Percentiles rank a stretch among this genome's conserved stretches.
Evolutionary conservation across 345 rosid species (phyloP).

Genomic region (Erysimum cheiranthoides): DNA sequence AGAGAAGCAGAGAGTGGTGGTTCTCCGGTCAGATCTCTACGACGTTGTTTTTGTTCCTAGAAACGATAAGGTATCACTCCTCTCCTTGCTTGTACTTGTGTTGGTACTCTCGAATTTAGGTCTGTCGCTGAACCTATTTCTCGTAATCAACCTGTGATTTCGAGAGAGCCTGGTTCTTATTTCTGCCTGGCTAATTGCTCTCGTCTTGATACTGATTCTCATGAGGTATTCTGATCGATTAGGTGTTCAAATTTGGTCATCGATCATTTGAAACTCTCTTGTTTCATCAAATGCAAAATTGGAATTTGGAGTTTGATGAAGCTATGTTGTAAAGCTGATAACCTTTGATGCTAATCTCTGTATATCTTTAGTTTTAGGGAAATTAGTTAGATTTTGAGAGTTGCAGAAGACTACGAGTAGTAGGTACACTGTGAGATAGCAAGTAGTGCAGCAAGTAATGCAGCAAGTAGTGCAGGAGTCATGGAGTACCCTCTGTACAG

Average conservation of each 20-base stretch:
- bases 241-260: background rate
- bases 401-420: background rate
- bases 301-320: constrained; percentile 6
- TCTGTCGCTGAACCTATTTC: constrained; percentile 89
- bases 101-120: constrained; percentile 93
- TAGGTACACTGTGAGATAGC: constrained; percentile 85
- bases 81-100: constrained; percentile 92
- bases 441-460: constrained; percentile 59
- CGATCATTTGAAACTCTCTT: background rate
- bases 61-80: constrained; percentile 95
- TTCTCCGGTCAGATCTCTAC: constrained; percentile 71
- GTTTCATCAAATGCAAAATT: no score
- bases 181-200: constrained; percentile 79
- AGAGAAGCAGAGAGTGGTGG: constrained; percentile 87
- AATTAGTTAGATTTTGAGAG: background rate
- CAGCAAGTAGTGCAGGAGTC: constrained; percentile 49
- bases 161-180: constrained; percentile 70
- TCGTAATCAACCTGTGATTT: constrained; percentile 87
- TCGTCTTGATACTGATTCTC: constrained; percentile 61
- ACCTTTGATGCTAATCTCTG: background rate
- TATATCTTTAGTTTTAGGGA: background rate
- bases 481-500: constrained; percentile 68
- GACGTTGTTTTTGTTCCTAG: constrained; percentile 89
- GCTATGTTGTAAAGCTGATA: background rate
- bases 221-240: constrained; percentile 50